A percentile compares a stretch with the other conserved stretches of the same genome.
Evolutionary conservation across 768 basidiomycete species (phyloP).

Genomic region (Coprinopsis marcescibilis): DNA sequence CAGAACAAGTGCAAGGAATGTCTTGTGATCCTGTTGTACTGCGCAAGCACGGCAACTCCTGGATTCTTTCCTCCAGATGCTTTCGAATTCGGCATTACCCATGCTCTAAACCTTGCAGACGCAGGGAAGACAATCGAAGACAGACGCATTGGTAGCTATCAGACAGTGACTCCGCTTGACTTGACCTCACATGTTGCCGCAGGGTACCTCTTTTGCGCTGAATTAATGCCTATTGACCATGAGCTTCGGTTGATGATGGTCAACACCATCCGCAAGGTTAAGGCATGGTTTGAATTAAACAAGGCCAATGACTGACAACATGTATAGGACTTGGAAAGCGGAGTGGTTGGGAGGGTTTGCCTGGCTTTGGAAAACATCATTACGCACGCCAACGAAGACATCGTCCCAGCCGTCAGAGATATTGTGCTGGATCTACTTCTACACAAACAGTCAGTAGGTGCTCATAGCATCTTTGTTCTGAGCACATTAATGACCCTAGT

Average conservation of each 20-base stretch:
- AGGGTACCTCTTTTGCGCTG: constrained; percentile 79
- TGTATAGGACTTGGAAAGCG: constrained; percentile 65
- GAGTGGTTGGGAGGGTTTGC: constrained; percentile 49
- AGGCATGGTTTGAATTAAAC: not conserved
- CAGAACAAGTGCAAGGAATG: constrained; percentile 64
- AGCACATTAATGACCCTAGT: constrained; percentile 1
- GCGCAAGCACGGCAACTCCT: constrained; percentile 44
- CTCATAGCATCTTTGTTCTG: constrained; percentile 10
- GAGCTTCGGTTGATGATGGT: constrained; percentile 80
- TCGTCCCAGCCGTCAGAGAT: constrained; percentile 70
- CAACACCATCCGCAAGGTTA: constrained; percentile 79
- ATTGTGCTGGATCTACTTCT: constrained; percentile 61
- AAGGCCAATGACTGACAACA: not conserved
- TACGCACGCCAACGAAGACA: constrained; percentile 53
- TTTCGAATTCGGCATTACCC: constrained; percentile 67
- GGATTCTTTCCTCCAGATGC: constrained; percentile 36
- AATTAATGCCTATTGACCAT: constrained; percentile 62
- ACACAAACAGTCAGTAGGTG: constrained; percentile 69
- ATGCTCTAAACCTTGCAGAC: constrained; percentile 75
- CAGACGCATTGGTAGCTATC: constrained; percentile 70
- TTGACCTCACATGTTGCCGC: not conserved
- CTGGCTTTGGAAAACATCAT: constrained; percentile 70
- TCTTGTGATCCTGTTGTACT: constrained; percentile 67
- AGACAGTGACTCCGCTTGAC: constrained; percentile 9
- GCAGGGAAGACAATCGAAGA: constrained; percentile 53